These are phyloP conservation scores for Urostyla sp. DNA, from an alignment of 73 alveolate species.

Conservation along the genomic window DNA sequence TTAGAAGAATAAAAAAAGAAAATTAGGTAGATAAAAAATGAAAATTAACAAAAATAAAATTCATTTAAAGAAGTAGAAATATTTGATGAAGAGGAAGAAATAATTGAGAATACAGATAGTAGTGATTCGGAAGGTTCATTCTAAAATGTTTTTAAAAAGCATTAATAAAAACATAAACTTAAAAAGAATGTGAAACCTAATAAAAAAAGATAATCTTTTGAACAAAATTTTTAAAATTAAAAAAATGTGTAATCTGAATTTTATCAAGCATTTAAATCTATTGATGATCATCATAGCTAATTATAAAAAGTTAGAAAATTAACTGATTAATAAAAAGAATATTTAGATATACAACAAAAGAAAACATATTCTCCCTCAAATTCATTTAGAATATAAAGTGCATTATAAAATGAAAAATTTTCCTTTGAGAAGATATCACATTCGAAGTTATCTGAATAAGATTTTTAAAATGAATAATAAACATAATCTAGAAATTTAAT, in stretches of 20 bases:
- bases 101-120: neutral
- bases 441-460: neutral
- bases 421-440: neutral
- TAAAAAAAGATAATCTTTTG: no score
- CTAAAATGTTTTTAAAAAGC: neutral
- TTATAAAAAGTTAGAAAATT: no score
- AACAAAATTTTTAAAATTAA: no score
- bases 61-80: neutral
- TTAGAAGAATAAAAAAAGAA: neutral
- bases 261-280: no score
- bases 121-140: slow-evolving; percentile 30
- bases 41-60: neutral
- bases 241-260: no score
- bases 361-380: no score
- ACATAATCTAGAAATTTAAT: no score
- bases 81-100: slow-evolving; percentile 13
- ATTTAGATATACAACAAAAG: no score
- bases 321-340: no score
- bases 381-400: no score
- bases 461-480: neutral
- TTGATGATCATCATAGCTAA: no score
- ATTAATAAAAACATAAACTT: neutral
- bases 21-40: neutral
- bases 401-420: no score
- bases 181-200: neutral